Base-by-base conservation (phyloP, 495 filamentous ascomycete genomes). In the Letharia lupina region DNA sequence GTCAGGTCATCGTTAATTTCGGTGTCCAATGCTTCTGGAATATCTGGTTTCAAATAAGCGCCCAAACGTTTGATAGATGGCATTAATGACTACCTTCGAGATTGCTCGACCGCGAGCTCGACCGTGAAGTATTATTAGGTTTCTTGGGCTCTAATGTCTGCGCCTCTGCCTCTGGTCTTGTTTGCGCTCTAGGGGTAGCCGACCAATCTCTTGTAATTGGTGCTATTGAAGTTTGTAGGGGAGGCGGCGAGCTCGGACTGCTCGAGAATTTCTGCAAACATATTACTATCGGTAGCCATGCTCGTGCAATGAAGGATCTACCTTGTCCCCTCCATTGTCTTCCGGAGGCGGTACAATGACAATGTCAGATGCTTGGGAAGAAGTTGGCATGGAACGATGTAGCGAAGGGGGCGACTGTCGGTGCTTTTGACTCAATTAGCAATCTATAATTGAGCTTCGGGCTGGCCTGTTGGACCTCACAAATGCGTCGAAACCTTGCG, bases 101-200 rank as follows among this genome's bases (percentile, higher is more conserved):
- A 70, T 86, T 91, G 69, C 85, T 83, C 52, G 82, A 78, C 60
- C 75, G 76, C 37, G 77, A 75, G 62, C 72, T 70, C 5, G 68
- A 70, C 31, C 68, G 52, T 63, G 67, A 69, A 31, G 31, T 57
- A 11, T 73, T 73, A 52, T 73, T 70, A 31, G 73, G 71, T 60
- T 61, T 60, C 31, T 69, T 72, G n/a, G 73, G 71, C 57, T 73
- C 73, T 42, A 83, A 83, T 12, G 77, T 74, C 48, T 84, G 66
- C 28, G 87, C 86, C 60, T 93, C 87, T 52, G 83, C 77, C 57
- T 89, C 87, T 66, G 85, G 80, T 60, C 91, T 77, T 56, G 88
- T 93, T 71, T 95, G 91, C 15, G 91, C 91, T 65, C 89, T 84
- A 3, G 91, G 91, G 18, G 91, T 96, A 50, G 86, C 83, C 28